Evolutionary conservation across 805 yeast species (phyloP).

Genomic region (Saccharomycopsis capsularis): DNA sequence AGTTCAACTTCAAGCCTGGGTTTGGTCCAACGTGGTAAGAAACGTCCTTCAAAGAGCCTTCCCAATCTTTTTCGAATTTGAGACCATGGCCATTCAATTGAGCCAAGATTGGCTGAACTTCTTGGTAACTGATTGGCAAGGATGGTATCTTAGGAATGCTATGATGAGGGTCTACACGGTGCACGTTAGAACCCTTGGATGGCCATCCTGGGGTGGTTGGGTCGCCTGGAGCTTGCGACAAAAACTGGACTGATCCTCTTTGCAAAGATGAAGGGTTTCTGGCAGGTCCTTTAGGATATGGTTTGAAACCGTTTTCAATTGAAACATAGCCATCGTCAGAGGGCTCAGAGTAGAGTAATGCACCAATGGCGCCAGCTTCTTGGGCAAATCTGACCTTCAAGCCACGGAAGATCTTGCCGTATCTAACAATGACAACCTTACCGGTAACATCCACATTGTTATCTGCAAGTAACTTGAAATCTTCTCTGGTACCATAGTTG

Average conservation of each 20-base stretch:
- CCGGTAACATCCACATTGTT: conserved; percentile 46
- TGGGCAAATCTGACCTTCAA: conserved; percentile 72
- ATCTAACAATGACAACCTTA: conserved; percentile 59
- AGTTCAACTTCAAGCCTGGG: conserved; percentile 38
- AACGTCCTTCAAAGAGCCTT: conserved; percentile 31
- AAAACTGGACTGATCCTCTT: conserved; percentile 65
- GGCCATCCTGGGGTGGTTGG: conserved; percentile 72
- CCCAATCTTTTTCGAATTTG: conserved; percentile 28
- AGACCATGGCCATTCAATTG: conserved; percentile 54
- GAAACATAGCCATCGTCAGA: conserved; percentile 48
- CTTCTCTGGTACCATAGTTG: conserved; percentile 60
- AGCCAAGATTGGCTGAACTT: conserved; percentile 55
- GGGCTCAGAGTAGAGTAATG: conserved; percentile 63
- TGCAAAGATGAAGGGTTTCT: conserved; percentile 71
- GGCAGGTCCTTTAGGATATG: conserved; percentile 74
- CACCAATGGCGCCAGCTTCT: conserved; percentile 62
- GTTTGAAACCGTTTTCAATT: conserved; percentile 48
- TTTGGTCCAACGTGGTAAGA: conserved; percentile 50
- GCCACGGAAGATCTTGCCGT: conserved; percentile 64
- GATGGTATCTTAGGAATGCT: conserved; percentile 65
- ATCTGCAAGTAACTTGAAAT: conserved; percentile 42
- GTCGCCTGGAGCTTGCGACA: conserved; percentile 62
- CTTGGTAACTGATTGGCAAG: conserved; percentile 58
- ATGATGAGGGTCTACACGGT: conserved; percentile 42
- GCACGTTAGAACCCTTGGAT: conserved; percentile 40